phyloP scores from a whole-genome alignment of 2,329 filamentous ascomycete species.

The Leptographium radiaticola region DNA sequence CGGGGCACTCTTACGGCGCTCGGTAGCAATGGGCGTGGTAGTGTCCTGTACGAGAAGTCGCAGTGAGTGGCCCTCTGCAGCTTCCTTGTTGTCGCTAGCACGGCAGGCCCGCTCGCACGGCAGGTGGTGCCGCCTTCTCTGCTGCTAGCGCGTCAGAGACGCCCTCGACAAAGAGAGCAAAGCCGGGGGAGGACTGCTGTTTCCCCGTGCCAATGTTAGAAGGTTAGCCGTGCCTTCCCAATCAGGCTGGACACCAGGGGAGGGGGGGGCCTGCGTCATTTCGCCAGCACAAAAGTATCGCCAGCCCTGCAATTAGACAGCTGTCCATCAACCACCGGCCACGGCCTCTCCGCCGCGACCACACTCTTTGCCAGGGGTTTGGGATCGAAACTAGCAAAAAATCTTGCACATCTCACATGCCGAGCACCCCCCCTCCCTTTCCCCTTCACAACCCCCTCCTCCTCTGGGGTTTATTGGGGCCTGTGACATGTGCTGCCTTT shows the following conservation, averaged over 20 bases:
- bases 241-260: background rate
- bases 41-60: no score
- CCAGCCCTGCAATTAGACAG: no score
- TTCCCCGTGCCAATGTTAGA: background rate
- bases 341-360: no score
- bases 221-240: background rate
- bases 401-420: conserved; percentile 12
- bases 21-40: no score
- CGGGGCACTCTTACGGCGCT: no score
- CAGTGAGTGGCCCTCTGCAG: background rate
- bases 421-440: conserved; percentile 12
- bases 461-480: conserved; percentile 15
- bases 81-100: conserved; percentile 6
- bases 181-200: background rate
- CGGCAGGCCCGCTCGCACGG: background rate
- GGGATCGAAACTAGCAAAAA: conserved; percentile 19
- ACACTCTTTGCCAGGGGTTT: conserved; percentile 16
- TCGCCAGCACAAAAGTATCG: background rate
- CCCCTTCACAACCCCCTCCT: conserved; percentile 12
- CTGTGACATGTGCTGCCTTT: conserved; percentile 4
- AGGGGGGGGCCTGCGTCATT: background rate
- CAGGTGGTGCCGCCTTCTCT: background rate
- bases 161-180: no score
- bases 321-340: no score
- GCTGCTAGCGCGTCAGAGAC: background rate